These are phyloP conservation scores for Gilbertella persicaria DNA, from an alignment of 371 early-diverging fungal species.

Conservation along the genomic window DNA sequence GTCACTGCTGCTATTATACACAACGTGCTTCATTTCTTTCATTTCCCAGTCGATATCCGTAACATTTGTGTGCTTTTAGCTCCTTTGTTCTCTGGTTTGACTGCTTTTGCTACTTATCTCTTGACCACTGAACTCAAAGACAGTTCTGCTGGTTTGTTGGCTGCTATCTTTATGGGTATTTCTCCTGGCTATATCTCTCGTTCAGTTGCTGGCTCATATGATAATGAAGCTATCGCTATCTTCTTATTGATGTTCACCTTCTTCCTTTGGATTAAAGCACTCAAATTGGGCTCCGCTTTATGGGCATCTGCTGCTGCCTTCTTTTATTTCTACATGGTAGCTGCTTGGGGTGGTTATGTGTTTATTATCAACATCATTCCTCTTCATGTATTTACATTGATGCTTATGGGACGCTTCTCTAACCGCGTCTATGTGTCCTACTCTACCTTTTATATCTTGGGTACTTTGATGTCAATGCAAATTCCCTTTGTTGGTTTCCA, in stretches of 20 bases:
- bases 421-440: slow-evolving; percentile 94
- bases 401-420: slow-evolving; percentile 96
- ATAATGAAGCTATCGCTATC: slow-evolving; percentile 99
- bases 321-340: slow-evolving; percentile 99
- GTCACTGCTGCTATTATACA: slow-evolving; percentile 96
- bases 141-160: slow-evolving; percentile 89
- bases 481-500: slow-evolving; percentile 99
- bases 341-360: slow-evolving; percentile 99
- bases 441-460: slow-evolving; percentile 95
- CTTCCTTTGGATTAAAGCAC: slow-evolving; percentile 95
- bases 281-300: slow-evolving; percentile 90
- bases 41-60: slow-evolving; percentile 96
- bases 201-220: slow-evolving; percentile 99
- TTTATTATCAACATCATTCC: slow-evolving; percentile 99
- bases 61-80: slow-evolving; percentile 98
- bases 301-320: slow-evolving; percentile 87
- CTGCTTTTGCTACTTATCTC: slow-evolving; percentile 92
- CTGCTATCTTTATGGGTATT: slow-evolving; percentile 96
- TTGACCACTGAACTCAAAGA: slow-evolving; percentile 90
- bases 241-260: slow-evolving; percentile 97
- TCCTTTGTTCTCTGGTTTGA: slow-evolving; percentile 93
- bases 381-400: slow-evolving; percentile 91
- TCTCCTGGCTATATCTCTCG: slow-evolving; percentile 99
- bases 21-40: slow-evolving; percentile 83
- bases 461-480: slow-evolving; percentile 96